Evolutionary conservation across 1,284 basidiomycete species (phyloP).

Genomic region (Pterulicium gracile): DNA sequence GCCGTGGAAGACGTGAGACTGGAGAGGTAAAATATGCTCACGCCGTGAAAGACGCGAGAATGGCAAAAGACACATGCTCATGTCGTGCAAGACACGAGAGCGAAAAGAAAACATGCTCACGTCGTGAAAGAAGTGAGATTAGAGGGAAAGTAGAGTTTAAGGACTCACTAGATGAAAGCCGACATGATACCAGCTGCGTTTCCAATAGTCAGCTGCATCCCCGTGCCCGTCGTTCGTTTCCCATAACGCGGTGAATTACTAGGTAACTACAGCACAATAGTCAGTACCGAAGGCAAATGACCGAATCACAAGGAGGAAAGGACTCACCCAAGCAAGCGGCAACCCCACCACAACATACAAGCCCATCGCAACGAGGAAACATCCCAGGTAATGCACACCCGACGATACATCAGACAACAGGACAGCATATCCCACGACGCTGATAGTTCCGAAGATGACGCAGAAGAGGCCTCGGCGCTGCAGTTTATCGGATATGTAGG

Average conservation of each 20-base stretch:
- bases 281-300: neutral
- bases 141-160: no score
- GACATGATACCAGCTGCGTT: neutral
- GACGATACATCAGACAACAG: conserved; percentile 20
- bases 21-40: no score
- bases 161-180: neutral
- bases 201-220: neutral
- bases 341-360: conserved; percentile 14
- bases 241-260: neutral
- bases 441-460: conserved; percentile 17
- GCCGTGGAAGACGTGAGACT: no score
- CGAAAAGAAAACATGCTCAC: no score
- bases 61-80: no score
- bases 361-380: conserved; percentile 23
- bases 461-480: conserved; percentile 21
- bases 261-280: neutral
- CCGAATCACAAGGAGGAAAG: neutral
- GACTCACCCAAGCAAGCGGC: neutral
- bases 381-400: conserved; percentile 20
- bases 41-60: no score
- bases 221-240: neutral
- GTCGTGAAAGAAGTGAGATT: no score
- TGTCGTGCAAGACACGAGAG: no score
- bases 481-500: conserved; percentile 19
- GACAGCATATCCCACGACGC: conserved; percentile 21